Conservation (phyloP, 2,329 filamentous ascomycete species). For the Podosphaera xanthii region DNA sequence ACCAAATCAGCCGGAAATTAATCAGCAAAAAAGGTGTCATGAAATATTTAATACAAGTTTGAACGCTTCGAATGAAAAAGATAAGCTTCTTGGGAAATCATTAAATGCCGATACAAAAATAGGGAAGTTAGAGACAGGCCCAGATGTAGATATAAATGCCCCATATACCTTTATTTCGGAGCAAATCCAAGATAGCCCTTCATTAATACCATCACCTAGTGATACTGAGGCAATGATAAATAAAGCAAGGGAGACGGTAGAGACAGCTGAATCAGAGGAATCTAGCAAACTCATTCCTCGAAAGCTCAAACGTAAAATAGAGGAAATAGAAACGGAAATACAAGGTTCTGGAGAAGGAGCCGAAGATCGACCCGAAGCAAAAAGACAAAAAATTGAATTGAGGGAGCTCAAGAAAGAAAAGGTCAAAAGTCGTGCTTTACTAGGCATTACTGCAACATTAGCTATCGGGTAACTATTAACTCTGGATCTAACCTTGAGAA, state of each 20-base stretch:
- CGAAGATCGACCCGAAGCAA: slow-evolving; percentile 26
- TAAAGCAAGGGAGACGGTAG: slow-evolving; percentile 73
- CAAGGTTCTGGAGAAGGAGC: slow-evolving; percentile 24
- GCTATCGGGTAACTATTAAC: slow-evolving; percentile 58
- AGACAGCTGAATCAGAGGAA: slow-evolving; percentile 31
- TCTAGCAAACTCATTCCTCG: slow-evolving; percentile 6
- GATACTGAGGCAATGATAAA: slow-evolving; percentile 67
- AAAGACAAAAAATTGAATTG: slow-evolving; percentile 55
- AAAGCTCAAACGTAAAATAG: slow-evolving; percentile 50
- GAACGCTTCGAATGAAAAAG: not conserved
- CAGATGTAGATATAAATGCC: slow-evolving; percentile 9
- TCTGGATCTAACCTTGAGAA: not conserved
- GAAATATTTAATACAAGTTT: not conserved
- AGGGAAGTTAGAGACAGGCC: not conserved
- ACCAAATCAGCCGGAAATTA: not conserved
- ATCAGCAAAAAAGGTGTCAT: not conserved
- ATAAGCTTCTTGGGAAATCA: not conserved
- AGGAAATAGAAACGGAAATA: slow-evolving; percentile 35
- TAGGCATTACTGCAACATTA: slow-evolving; percentile 70
- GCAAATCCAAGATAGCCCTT: slow-evolving; percentile 33
- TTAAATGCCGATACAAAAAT: not conserved
- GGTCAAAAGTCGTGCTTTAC: slow-evolving; percentile 63
- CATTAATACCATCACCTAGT: slow-evolving; percentile 39
- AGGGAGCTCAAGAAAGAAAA: slow-evolving; percentile 65
- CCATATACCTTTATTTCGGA: slow-evolving; percentile 53